These are phyloP conservation scores for Diplodia intermedia DNA, from an alignment of 2,329 filamentous ascomycete genomes.

Conservation along the genomic window DNA sequence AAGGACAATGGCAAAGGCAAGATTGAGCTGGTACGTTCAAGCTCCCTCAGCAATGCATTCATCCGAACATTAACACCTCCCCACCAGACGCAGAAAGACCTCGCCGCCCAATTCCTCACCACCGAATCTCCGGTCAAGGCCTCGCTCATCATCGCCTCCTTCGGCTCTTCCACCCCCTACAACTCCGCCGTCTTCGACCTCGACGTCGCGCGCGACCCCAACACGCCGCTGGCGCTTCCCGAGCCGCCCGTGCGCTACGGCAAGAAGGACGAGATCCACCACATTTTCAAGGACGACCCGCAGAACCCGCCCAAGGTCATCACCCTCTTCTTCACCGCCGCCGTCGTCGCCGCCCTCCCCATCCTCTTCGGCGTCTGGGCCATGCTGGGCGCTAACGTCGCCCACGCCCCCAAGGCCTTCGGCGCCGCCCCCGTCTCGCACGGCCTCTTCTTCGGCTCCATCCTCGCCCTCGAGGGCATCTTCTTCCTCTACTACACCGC, in stretches of 20 bases:
- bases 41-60: slow-evolving; percentile 29
- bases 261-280: slow-evolving; percentile 83
- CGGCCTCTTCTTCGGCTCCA: slow-evolving; percentile 81
- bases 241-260: slow-evolving; percentile 81
- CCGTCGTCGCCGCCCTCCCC: slow-evolving; percentile 76
- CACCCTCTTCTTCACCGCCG: slow-evolving; percentile 76
- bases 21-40: slow-evolving; percentile 76
- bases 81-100: slow-evolving; percentile 80
- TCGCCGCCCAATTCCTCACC: slow-evolving; percentile 80
- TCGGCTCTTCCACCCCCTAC: slow-evolving; percentile 74
- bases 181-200: slow-evolving; percentile 76
- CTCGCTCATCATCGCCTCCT: slow-evolving; percentile 84
- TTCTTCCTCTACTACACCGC: slow-evolving; percentile 94
- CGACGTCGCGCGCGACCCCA: slow-evolving; percentile 68
- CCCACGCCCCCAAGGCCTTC: slow-evolving; percentile 78
- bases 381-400: slow-evolving; percentile 80
- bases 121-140: slow-evolving; percentile 73
- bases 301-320: slow-evolving; percentile 81
- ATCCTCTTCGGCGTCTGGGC: slow-evolving; percentile 77
- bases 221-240: slow-evolving; percentile 64
- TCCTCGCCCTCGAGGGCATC: slow-evolving; percentile 85
- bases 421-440: slow-evolving; percentile 80
- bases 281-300: slow-evolving; percentile 84
- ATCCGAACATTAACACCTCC: slow-evolving; percentile 14
- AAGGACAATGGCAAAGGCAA: slow-evolving; percentile 89